Evolutionary conservation across 805 yeast genomes (phyloP).

Genomic region (Candida corydali): DNA sequence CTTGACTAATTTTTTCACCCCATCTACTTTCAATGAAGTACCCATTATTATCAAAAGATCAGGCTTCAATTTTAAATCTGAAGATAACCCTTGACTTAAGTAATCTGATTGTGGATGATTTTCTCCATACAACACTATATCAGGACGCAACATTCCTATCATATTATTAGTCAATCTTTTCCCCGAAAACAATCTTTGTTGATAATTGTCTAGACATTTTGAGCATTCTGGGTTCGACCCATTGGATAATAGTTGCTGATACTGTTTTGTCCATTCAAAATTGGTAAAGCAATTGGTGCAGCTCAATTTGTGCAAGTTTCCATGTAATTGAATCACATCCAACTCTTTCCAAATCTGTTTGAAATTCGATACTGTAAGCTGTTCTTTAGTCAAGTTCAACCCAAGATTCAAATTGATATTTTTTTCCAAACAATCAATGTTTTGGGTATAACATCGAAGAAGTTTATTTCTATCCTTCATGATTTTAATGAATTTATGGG

Average conservation of each 20-base stretch:
- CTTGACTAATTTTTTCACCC: conserved; percentile 76
- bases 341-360: conserved; percentile 53
- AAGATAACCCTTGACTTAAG: conserved; percentile 65
- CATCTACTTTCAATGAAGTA: conserved; percentile 87
- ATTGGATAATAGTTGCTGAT: conserved; percentile 42
- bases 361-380: conserved; percentile 16
- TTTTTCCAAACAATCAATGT: conserved; percentile 85
- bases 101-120: conserved; percentile 83
- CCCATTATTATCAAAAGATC: conserved; percentile 87
- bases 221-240: conserved; percentile 81
- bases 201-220: conserved; percentile 53
- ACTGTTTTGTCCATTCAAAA: conserved; percentile 59
- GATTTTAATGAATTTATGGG: conserved; percentile 69
- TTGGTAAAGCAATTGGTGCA: conserved; percentile 68
- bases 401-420: conserved; percentile 62
- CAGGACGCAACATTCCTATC: conserved; percentile 80
- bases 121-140: conserved; percentile 89
- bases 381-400: conserved; percentile 11
- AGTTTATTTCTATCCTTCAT: conserved; percentile 62
- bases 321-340: conserved; percentile 88
- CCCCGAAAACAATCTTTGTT: conserved; percentile 59
- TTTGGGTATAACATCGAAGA: conserved; percentile 88
- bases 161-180: conserved; percentile 61
- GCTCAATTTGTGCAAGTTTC: conserved; percentile 70
- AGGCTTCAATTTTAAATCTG: conserved; percentile 65